Conservation (phyloP, 1,284 basidiomycete species). For the Ceratobasidium sp. region DNA sequence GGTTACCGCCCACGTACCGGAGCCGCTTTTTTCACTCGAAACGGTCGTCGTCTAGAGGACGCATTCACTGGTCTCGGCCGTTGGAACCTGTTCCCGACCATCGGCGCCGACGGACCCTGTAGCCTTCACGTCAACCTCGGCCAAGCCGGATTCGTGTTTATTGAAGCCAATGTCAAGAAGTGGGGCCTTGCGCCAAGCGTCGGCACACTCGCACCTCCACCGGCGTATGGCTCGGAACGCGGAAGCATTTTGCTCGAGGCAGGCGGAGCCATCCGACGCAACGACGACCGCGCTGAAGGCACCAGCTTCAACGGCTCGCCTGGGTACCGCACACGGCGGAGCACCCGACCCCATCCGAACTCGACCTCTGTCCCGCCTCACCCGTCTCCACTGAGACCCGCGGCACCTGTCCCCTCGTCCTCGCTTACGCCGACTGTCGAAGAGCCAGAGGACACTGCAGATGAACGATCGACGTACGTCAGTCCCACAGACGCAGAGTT, state of each 20-base stretch:
- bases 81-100: slow-evolving; percentile 93
- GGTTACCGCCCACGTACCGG: slow-evolving; percentile 93
- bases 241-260: slow-evolving; percentile 93
- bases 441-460: slow-evolving; percentile 40
- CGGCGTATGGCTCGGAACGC: slow-evolving; percentile 92
- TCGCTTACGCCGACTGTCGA: slow-evolving; percentile 44
- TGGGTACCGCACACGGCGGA: slow-evolving; percentile 50
- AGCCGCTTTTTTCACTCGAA: slow-evolving; percentile 96
- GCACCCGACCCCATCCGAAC: slow-evolving; percentile 10
- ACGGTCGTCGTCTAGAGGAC: slow-evolving; percentile 93
- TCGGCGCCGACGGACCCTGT: slow-evolving; percentile 92
- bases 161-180: slow-evolving; percentile 98
- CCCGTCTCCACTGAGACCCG: slow-evolving; percentile 65
- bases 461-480: slow-evolving; percentile 56
- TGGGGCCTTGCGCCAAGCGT: slow-evolving; percentile 96
- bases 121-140: slow-evolving; percentile 95
- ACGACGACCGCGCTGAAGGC: slow-evolving; percentile 46
- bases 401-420: slow-evolving; percentile 47
- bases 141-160: slow-evolving; percentile 95
- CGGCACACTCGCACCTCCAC: slow-evolving; percentile 92
- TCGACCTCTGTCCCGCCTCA: slow-evolving; percentile 53
- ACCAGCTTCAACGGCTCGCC: slow-evolving; percentile 40
- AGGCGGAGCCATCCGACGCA: slow-evolving; percentile 65
- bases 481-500: slow-evolving; percentile 70
- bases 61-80: slow-evolving; percentile 86